Conservation (phyloP, 2,329 filamentous ascomycete species). For the Sporothrix dimorphospora region DNA sequence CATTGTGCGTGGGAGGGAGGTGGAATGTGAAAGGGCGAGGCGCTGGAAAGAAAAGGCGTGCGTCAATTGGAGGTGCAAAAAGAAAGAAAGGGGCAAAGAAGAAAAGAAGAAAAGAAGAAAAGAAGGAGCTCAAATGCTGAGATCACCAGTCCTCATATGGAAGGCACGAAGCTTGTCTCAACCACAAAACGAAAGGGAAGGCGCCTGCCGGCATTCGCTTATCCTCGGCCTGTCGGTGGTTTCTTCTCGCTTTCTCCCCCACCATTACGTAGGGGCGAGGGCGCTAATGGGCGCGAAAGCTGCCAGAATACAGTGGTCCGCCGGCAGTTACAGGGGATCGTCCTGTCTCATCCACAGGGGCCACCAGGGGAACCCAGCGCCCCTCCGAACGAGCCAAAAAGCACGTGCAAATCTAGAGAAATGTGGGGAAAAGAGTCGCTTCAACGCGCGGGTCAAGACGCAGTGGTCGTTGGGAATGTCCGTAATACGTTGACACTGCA, state of each 20-base stretch:
- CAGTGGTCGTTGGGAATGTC: no score
- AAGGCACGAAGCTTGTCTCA: slow-evolving; percentile 18
- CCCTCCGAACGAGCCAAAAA: neutral
- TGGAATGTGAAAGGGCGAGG: neutral
- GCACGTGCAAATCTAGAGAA: slow-evolving; percentile 26
- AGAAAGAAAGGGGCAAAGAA: neutral
- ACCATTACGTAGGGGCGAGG: slow-evolving; percentile 13
- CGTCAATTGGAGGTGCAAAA: neutral
- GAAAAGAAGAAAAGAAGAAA: neutral
- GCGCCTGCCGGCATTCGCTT: slow-evolving; percentile 17
- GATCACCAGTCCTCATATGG: neutral
- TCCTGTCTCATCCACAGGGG: neutral
- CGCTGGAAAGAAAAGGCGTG: neutral
- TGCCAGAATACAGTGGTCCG: neutral
- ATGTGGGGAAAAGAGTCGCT: neutral
- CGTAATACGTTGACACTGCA: no score
- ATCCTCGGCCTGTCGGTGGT: slow-evolving; percentile 28
- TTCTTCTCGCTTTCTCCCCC: neutral
- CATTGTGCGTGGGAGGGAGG: slow-evolving; percentile 6
- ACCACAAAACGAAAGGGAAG: neutral
- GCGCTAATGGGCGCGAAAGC: neutral
- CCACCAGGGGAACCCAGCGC: neutral
- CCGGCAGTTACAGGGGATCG: neutral
- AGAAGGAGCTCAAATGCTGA: neutral
- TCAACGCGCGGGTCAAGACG: no score